phyloP scores from a whole-genome alignment of 164 flowering plant genomes.

The Magnolia changhungtana region DNA sequence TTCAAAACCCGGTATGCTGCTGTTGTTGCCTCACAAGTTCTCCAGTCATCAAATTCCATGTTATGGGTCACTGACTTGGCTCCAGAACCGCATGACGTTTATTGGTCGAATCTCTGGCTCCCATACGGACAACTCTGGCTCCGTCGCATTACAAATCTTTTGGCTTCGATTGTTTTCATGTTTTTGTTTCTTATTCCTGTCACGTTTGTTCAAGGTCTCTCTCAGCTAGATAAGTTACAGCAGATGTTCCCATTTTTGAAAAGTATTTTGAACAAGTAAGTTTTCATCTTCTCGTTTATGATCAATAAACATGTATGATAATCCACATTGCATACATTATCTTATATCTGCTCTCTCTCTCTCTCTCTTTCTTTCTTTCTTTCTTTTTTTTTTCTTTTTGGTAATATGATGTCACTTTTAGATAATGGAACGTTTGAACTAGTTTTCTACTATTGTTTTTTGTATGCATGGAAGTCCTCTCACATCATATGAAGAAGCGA shows the following conservation, averaged over 20 bases:
- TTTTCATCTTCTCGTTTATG: conserved; percentile 1
- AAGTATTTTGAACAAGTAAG: conserved; percentile 61
- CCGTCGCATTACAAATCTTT: conserved; percentile 60
- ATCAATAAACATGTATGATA: neutral
- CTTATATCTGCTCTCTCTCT: neutral
- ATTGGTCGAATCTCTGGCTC: conserved; percentile 80
- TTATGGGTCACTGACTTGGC: conserved; percentile 88
- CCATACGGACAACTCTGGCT: conserved; percentile 83
- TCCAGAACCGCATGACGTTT: conserved; percentile 87
- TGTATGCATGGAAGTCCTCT: neutral
- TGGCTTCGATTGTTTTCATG: conserved; percentile 63
- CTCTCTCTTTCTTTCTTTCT: too few relatives aligned
- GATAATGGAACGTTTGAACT: neutral
- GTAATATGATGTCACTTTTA: neutral
- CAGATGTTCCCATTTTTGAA: conserved; percentile 60
- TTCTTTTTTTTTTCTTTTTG: too few relatives aligned
- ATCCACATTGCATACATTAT: neutral
- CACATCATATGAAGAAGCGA: neutral
- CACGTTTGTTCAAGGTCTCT: conserved; percentile 70
- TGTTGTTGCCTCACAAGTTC: conserved; percentile 57
- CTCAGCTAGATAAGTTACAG: conserved; percentile 63
- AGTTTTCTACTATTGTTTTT: too few relatives aligned
- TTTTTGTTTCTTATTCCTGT: conserved; percentile 77
- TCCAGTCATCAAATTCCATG: conserved; percentile 87
- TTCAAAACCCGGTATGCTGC: conserved; percentile 89